Percentiles rank a stretch among this genome's conserved stretches.
Conservation (phyloP, 495 filamentous ascomycete genomes). For the Tuber microsphaerosporum region DNA sequence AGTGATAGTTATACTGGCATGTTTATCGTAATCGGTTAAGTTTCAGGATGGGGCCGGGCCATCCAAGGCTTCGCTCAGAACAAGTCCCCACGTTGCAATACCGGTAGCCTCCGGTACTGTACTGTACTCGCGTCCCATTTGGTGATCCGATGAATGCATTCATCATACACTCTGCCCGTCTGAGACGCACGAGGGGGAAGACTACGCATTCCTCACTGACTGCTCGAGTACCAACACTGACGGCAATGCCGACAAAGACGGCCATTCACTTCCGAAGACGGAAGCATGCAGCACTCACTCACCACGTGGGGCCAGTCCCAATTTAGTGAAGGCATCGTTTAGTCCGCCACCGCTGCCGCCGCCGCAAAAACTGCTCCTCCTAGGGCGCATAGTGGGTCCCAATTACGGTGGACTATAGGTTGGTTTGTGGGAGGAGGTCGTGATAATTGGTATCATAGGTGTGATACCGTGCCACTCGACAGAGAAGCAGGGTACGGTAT, state of each 20-base stretch:
- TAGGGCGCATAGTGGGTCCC: background rate
- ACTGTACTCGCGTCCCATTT: background rate
- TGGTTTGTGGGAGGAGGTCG: background rate
- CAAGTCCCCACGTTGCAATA: background rate
- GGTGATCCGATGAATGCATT: background rate
- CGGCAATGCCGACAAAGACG: background rate
- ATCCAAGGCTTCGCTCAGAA: background rate
- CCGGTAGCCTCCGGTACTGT: background rate
- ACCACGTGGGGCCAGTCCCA: background rate
- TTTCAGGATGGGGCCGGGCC: background rate
- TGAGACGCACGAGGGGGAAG: background rate
- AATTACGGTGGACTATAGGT: background rate
- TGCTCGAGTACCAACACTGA: background rate
- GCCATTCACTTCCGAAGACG: background rate
- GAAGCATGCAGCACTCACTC: background rate
- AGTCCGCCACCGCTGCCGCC: background rate
- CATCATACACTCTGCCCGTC: background rate
- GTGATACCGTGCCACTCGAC: background rate
- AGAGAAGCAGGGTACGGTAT: background rate
- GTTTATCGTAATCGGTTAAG: background rate
- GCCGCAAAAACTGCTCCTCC: background rate
- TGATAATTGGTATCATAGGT: background rate
- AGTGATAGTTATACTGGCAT: background rate
- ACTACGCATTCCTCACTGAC: background rate
- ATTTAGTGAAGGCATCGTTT: background rate